Conservation (phyloP, 1,139 yeast genomes). For the Saccharomyces hybrid region DNA sequence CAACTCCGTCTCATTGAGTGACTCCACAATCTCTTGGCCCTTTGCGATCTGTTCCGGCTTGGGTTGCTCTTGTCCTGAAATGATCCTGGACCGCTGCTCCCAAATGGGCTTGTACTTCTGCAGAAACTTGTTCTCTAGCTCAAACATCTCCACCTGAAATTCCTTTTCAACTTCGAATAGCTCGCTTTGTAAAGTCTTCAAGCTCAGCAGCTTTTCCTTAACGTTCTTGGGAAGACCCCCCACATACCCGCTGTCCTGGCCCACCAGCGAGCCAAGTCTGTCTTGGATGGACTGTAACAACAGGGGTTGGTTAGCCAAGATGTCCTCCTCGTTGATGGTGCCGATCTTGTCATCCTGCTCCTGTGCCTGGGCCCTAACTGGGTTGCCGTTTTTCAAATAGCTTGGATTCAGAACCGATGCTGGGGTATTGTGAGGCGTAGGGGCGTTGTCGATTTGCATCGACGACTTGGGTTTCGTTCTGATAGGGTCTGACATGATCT, state of each 20-base stretch:
- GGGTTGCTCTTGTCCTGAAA: conserved; percentile 71
- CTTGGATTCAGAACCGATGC: conserved; percentile 70
- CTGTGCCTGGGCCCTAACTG: conserved; percentile 45
- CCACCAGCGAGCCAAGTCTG: conserved; percentile 74
- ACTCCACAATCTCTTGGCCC: conserved; percentile 58
- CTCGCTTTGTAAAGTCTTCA: conserved; percentile 75
- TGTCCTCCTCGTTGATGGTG: conserved; percentile 62
- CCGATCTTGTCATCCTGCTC: conserved; percentile 36
- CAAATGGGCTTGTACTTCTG: conserved; percentile 70
- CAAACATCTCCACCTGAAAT: conserved; percentile 82
- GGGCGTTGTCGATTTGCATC: conserved; percentile 80
- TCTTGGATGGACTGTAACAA: conserved; percentile 67
- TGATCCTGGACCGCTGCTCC: conserved; percentile 61
- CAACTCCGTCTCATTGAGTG: conserved; percentile 37
- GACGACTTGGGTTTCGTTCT: conserved; percentile 29
- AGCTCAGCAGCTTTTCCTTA: conserved; percentile 69
- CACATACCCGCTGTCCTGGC: conserved; percentile 80
- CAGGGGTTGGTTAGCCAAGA: conserved; percentile 24
- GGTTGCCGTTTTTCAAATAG: conserved; percentile 62
- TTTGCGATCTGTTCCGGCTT: conserved; percentile 65
- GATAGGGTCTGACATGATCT: conserved; percentile 29
- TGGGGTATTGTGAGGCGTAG: conserved; percentile 98
- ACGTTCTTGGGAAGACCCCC: conserved; percentile 68
- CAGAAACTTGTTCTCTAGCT: conserved; percentile 75
- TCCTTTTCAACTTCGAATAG: conserved; percentile 82